phyloP scores from a whole-genome alignment of 148 eudicot species.

The Polygonum maritimum region DNA sequence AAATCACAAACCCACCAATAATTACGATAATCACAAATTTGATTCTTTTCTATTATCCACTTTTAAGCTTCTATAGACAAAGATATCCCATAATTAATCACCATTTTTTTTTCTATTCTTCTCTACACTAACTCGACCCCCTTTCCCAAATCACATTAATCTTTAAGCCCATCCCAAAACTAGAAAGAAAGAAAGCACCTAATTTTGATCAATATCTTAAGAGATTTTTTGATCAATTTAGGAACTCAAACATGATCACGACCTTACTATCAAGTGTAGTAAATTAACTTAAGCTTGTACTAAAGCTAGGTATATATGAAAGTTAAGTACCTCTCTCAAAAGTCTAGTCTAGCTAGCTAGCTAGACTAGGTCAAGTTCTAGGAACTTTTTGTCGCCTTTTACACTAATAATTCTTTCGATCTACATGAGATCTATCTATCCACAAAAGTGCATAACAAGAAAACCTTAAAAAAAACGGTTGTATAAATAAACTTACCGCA shows the following conservation, averaged over 20 bases:
- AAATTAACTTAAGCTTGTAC: too few species aligned
- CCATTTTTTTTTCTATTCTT: neutral
- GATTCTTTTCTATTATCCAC: neutral
- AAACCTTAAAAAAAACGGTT: too few species aligned
- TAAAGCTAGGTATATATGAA: neutral
- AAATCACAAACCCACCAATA: slow-evolving; percentile 1
- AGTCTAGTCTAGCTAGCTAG: neutral
- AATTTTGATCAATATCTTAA: neutral
- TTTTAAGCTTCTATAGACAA: neutral
- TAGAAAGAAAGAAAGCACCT: neutral
- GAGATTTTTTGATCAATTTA: too few species aligned
- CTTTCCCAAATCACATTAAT: neutral
- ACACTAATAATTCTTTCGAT: too few species aligned
- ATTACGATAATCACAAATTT: neutral
- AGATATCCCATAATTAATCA: neutral
- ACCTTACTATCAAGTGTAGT: too few species aligned
- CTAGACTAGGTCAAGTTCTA: neutral
- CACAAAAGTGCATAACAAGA: too few species aligned
- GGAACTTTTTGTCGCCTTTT: too few species aligned
- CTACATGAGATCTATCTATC: too few species aligned
- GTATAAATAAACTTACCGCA: slow-evolving; percentile 36
- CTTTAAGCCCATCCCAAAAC: neutral
- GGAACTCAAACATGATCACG: too few species aligned
- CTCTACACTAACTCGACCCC: neutral
- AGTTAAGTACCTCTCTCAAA: neutral